phyloP scores from a whole-genome alignment of 2,329 filamentous ascomycete genomes.

The Penicillium sp. region DNA sequence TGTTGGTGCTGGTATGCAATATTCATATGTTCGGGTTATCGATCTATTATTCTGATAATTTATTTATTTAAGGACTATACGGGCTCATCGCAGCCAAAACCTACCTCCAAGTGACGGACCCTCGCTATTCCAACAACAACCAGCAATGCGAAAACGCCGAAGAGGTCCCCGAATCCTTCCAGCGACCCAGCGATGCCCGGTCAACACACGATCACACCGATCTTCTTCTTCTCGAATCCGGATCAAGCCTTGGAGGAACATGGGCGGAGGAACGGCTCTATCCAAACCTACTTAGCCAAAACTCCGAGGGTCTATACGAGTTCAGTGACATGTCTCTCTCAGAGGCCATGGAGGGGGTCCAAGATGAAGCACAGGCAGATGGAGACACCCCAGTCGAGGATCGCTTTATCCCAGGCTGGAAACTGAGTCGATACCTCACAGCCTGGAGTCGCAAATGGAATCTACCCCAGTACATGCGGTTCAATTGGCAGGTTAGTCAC shows the following conservation, averaged over 20 bases:
- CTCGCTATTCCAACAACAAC: slow-evolving; percentile 5
- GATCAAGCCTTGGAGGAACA: slow-evolving; percentile 24
- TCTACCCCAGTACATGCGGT: slow-evolving; percentile 18
- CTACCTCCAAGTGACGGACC: slow-evolving; percentile 23
- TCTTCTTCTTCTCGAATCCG: slow-evolving; percentile 25
- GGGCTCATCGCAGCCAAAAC: slow-evolving; percentile 30
- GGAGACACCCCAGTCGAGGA: too few species aligned
- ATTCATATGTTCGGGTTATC: not conserved
- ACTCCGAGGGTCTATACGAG: slow-evolving; percentile 28
- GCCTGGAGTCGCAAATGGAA: slow-evolving; percentile 23
- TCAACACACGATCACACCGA: not conserved
- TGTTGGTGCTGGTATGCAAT: slow-evolving; percentile 16
- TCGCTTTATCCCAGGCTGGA: slow-evolving; percentile 26
- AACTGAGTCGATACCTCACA: slow-evolving; percentile 25
- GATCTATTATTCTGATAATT: too few species aligned
- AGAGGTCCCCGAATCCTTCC: slow-evolving; percentile 12
- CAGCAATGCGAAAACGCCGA: not conserved
- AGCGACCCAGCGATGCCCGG: not conserved
- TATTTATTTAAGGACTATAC: slow-evolving; percentile 20
- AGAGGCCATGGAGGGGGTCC: too few species aligned
- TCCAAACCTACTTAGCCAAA: slow-evolving; percentile 27
- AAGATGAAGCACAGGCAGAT: slow-evolving; percentile 10
- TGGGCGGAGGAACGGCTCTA: slow-evolving; percentile 27
- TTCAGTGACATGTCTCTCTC: slow-evolving; percentile 25
- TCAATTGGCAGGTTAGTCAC: slow-evolving; percentile 23